Base-by-base conservation (phyloP, 768 basidiomycete genomes). In the Hericium coralloides region DNA sequence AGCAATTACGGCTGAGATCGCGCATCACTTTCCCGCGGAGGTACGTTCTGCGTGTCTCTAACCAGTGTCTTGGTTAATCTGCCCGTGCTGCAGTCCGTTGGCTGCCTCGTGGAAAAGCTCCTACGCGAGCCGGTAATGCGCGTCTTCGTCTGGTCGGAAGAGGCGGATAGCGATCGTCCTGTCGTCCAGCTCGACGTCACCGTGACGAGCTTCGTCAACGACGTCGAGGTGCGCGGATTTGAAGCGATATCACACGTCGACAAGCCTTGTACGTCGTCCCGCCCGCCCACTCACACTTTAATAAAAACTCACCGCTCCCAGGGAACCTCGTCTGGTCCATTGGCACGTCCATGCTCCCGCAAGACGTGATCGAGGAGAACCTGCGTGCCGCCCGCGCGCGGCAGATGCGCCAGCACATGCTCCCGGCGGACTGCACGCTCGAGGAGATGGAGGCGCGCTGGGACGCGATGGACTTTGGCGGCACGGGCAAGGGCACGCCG, bases 141-240 rank as follows among this genome's bases (percentile, higher is more conserved):
- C 17, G 75, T 88, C 3, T 92, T 81, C 76, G 79, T 91, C 12
- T 79, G 88, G 66, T 89, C 86, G 17, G 69, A 68, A n/a, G 69
- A 68, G 9, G 59, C 60, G 0, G 68, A 73, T 4, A 20, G 22
- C 54, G 73, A 70, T 8, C 61, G 65, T 12, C 62, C 65, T 1
- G 77, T 89, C 26, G 73, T 76, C 23, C 82, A 87, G 67, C 68
- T 93, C 22, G 72, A 75, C 22, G 73, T 91, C n/a, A 69, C 63
- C 3, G 67, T 77, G 26, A 64, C 60, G 38, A 85, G 72, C 65
- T 79, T 71, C 61, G 49, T 86, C 15, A 71, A 78, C 48, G 68
- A 68, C 8, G 57, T 70, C 17, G 67, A 69, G 22, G 67, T 69
- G 0, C 59, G 55, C 2, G 81, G 79, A 5, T 55, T 63, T 12